Conservation (phyloP, 2,329 filamentous ascomycete species). For the Penicillium brevicompactum region DNA sequence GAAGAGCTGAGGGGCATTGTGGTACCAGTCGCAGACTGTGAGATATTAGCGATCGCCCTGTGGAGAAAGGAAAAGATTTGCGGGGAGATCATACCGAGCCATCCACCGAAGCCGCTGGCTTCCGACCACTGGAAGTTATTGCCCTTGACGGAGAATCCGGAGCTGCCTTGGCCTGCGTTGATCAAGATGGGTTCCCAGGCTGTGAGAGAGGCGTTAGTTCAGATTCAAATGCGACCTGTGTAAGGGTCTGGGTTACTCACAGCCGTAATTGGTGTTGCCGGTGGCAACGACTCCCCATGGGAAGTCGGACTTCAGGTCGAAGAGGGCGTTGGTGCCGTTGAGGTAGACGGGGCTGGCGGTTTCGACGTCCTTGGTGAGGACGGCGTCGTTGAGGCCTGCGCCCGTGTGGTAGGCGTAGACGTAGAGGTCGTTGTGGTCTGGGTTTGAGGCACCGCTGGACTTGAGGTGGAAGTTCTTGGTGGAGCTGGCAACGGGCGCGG, state of each 20-base stretch:
- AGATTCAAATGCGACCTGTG: neutral
- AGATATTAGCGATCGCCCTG: slow-evolving; percentile 1
- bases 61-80: neutral
- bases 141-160: slow-evolving; percentile 35
- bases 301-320: slow-evolving; percentile 31
- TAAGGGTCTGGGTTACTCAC: slow-evolving; percentile 29
- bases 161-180: slow-evolving; percentile 34
- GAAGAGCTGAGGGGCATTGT: slow-evolving; percentile 44
- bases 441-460: slow-evolving; percentile 29
- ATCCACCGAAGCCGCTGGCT: slow-evolving; percentile 39
- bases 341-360: slow-evolving; percentile 32
- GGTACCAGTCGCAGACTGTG: slow-evolving; percentile 44
- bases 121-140: slow-evolving; percentile 31
- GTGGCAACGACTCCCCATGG: slow-evolving; percentile 35
- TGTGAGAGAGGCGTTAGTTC: slow-evolving; percentile 14
- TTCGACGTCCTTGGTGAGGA: slow-evolving; percentile 28
- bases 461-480: slow-evolving; percentile 39
- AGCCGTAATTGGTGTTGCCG: slow-evolving; percentile 34
- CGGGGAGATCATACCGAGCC: slow-evolving; percentile 35
- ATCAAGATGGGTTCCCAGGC: slow-evolving; percentile 41
- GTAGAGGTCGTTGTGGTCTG: slow-evolving; percentile 38
- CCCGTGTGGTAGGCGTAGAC: slow-evolving; percentile 44
- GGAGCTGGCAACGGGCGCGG: slow-evolving; percentile 27
- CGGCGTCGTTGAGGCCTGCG: slow-evolving; percentile 42
- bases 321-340: slow-evolving; percentile 36